Base-by-base conservation (phyloP, 2,329 filamentous ascomycete genomes). In the Stemphylium lycopersici region DNA sequence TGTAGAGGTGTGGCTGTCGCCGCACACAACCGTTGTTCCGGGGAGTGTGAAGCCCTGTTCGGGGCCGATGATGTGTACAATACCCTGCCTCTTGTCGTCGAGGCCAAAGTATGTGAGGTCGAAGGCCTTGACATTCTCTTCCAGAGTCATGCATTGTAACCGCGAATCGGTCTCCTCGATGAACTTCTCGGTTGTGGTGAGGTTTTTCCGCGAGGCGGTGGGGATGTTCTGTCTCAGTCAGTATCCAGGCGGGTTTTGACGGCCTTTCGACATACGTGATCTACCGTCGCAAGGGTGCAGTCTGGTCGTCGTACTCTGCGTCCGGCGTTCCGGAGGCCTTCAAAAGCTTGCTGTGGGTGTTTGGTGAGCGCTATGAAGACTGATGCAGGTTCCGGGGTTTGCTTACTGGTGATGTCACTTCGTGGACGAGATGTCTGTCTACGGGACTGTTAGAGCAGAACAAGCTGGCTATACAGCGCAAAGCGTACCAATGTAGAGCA, bases 11-110 rank as follows among this genome's bases (percentile, higher is more conserved):
- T 99, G 95, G 72, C 90, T 96, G 83, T 99, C 95, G 77, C 95
- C 95, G 73, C 95, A 98, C 63, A 98, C 95, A 33, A 98, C 90
- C 3, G 95, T 99, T 49, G 95, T 98, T 65, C 91, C 95, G 37
- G 95, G 95, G 33, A 98, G 88, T 52, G 95, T 99, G 82, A 99
- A 99, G 65, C 95, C 95, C 78, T 99, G 95, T 82, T 99, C 95
- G 36, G 95, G 95, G 32, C 95, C 95, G 68, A 99, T 98, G 70
- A 99, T 91, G 79, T 99, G 95, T 54, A 98, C 95, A 69, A 99
- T 99, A 64, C 95, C 95, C 79, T 99, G 95, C 63, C 95, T 88
- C 84, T 95, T 96, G 79, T 98, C 93, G 66, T 89, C 90, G 61
- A 99, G 87, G 58, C 95, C 95, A 74, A 99, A 99, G 80, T 97